phyloP scores from a whole-genome alignment of 2,329 filamentous ascomycete species.

The Arachnopeziza araneosa region DNA sequence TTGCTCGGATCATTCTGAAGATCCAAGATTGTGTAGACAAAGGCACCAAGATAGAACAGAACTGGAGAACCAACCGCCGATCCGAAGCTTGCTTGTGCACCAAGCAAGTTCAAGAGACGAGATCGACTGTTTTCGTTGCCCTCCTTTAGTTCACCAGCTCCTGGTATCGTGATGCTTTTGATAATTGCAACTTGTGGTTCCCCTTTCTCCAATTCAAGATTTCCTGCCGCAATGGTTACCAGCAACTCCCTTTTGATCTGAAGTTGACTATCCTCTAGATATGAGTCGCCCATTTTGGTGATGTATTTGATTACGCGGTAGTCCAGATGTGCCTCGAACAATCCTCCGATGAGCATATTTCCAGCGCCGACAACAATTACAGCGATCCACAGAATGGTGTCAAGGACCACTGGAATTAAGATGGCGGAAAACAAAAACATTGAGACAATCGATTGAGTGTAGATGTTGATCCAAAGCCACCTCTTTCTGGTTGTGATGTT shows the following conservation, averaged over 20 bases:
- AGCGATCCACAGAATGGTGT: conserved; percentile 1
- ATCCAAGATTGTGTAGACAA: conserved; percentile 17
- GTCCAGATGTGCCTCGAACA: conserved; percentile 9
- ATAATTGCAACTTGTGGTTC: conserved; percentile 6
- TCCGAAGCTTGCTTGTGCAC: conserved; percentile 17
- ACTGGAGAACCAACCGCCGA: conserved; percentile 16
- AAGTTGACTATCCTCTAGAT: conserved; percentile 3
- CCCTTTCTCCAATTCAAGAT: conserved; percentile 11
- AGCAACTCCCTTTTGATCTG: conserved; percentile 12
- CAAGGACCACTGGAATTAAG: conserved; percentile 9
- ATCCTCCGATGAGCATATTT: not conserved
- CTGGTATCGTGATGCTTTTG: conserved; percentile 9
- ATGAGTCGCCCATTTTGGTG: conserved; percentile 1
- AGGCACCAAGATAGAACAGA: conserved; percentile 19
- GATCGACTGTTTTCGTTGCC: conserved; percentile 10
- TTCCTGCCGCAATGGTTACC: conserved; percentile 11
- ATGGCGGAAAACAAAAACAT: conserved; percentile 9
- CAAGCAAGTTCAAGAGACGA: conserved; percentile 24
- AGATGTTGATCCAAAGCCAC: conserved; percentile 3
- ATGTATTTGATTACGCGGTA: conserved; percentile 12
- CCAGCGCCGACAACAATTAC: not conserved
- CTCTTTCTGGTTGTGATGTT: not conserved
- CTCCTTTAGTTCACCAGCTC: not conserved
- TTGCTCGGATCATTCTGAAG: conserved; percentile 7
- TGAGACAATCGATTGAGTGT: conserved; percentile 3